phyloP scores from a whole-genome alignment of 768 basidiomycete genomes.

The Rhodotorula sphaerocarpa region DNA sequence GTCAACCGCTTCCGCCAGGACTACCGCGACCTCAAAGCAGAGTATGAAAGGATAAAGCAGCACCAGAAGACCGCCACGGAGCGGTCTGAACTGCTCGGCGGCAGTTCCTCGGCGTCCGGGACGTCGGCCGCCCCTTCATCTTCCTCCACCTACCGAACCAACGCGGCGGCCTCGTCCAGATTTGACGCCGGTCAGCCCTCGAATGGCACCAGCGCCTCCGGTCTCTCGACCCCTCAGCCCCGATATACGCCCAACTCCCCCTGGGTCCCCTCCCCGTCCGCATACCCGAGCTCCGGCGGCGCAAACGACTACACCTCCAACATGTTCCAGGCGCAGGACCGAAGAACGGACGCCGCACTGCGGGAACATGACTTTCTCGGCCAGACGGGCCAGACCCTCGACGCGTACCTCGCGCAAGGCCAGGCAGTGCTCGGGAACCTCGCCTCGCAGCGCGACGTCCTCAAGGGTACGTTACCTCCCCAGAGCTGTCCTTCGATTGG shows the following conservation, averaged over 20 bases:
- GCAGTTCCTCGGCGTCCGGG: neutral
- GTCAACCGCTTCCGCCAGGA: conserved; percentile 85
- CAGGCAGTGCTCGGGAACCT: conserved; percentile 83
- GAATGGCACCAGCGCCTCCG: neutral
- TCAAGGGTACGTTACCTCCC: conserved; percentile 55
- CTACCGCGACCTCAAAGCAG: conserved; percentile 67
- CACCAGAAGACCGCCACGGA: conserved; percentile 1
- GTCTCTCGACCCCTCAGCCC: conserved; percentile 1
- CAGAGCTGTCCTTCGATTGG: neutral
- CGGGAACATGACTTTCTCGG: conserved; percentile 83
- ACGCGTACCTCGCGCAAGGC: conserved; percentile 87
- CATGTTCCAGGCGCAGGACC: conserved; percentile 16
- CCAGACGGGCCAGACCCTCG: conserved; percentile 68
- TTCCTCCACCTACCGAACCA: conserved; percentile 1
- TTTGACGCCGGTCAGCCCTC: neutral
- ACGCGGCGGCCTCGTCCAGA: neutral
- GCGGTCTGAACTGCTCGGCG: conserved; percentile 16
- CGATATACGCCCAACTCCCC: neutral
- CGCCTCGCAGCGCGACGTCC: conserved; percentile 79
- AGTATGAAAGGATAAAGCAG: conserved; percentile 68
- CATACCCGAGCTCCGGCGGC: neutral
- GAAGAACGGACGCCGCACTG: conserved; percentile 68
- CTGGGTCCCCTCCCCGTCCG: too few relatives aligned
- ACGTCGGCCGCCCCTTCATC: conserved; percentile 1
- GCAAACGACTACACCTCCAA: too few relatives aligned